Base-by-base conservation (phyloP, 2,329 filamentous ascomycete genomes). In the Fusarium irregulare region DNA sequence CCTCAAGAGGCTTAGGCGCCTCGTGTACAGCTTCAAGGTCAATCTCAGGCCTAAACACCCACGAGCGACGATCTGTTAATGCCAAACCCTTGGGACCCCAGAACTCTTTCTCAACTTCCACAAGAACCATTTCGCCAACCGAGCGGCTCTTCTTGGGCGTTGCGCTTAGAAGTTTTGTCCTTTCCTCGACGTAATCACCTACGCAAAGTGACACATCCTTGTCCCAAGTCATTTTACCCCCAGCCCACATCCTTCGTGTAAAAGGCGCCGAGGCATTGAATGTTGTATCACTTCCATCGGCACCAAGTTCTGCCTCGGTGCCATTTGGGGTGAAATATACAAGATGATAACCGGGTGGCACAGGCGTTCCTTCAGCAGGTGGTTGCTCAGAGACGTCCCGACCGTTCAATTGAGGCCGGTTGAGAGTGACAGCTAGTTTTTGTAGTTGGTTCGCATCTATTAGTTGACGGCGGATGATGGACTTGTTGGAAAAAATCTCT, bases 161-260 rank as follows among this genome's bases (percentile, higher is more conserved):
- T 0, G 87, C 88, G 27, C 81, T 84, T 5, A 89, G 55, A 13
- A 91, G 79, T 56, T 77, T 82, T 4, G 89, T 91, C 25, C 78
- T 83, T 78, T 91, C 89, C 37, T 81, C 83, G 2, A 86, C 86
- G 21, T 82, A 77, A 65, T 89, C 85, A 2, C 87, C 88, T 3
- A 90, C 83, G 3, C 81, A 79, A 62, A 91, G 75, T 67, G 53
- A 23, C 11, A 42, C 58, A 21, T 21, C 71, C 28, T 14, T 41
- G 58, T 7, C 55, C 87, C 88, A 90, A 16, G 76, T 75, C 77
- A 91, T 86, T 59, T 82, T 80, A 1, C 89, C 89, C 3, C 89
- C 89, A 0, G 89, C 89, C 89, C 89, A 91, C 89, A 91, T 91
- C 14, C 89, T 82, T 30, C 89, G 78, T 3, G 87, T 89, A 60